phyloP scores from a whole-genome alignment of 2,329 filamentous ascomycete genomes.

The Xylaria sp. region DNA sequence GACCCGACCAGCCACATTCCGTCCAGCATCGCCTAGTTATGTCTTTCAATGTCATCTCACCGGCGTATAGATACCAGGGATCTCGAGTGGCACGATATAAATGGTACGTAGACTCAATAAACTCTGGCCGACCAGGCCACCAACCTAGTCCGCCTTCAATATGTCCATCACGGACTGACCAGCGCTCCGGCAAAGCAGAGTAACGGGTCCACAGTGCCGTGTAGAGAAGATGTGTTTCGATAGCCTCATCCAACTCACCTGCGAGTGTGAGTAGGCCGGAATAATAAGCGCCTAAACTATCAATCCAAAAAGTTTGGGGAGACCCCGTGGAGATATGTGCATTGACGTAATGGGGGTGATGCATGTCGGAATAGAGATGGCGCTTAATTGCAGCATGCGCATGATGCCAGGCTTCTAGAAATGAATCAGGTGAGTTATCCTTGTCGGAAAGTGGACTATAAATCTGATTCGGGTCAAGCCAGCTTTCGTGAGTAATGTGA shows the following conservation, averaged over 20 bases:
- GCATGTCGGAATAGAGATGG: constrained; percentile 85
- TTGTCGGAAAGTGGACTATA: constrained; percentile 69
- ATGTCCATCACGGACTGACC: constrained; percentile 84
- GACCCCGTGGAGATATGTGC: constrained; percentile 89
- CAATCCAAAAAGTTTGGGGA: constrained; percentile 90
- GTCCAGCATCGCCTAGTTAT: constrained; percentile 91
- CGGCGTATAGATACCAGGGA: constrained; percentile 95
- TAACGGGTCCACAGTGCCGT: constrained; percentile 96
- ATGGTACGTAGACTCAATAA: constrained; percentile 96
- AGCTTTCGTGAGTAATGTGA: constrained; percentile 50
- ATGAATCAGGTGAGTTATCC: constrained; percentile 78
- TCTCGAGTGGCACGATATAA: constrained; percentile 94
- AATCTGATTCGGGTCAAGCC: constrained; percentile 73
- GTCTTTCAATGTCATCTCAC: constrained; percentile 93
- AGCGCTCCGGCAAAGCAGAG: constrained; percentile 91
- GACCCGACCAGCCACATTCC: constrained; percentile 90
- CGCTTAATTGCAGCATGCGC: constrained; percentile 88
- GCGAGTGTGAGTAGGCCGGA: constrained; percentile 87
- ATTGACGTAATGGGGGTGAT: constrained; percentile 93
- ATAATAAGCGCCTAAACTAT: constrained; percentile 95
- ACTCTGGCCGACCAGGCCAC: constrained; percentile 96
- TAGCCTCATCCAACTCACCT: constrained; percentile 89
- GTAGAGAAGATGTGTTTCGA: constrained; percentile 88
- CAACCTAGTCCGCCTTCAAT: constrained; percentile 89
- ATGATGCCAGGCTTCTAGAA: constrained; percentile 84